Evolutionary conservation across 352 stramenopile genomes (phyloP).

Genomic region (Phytophthora agathidicida): DNA sequence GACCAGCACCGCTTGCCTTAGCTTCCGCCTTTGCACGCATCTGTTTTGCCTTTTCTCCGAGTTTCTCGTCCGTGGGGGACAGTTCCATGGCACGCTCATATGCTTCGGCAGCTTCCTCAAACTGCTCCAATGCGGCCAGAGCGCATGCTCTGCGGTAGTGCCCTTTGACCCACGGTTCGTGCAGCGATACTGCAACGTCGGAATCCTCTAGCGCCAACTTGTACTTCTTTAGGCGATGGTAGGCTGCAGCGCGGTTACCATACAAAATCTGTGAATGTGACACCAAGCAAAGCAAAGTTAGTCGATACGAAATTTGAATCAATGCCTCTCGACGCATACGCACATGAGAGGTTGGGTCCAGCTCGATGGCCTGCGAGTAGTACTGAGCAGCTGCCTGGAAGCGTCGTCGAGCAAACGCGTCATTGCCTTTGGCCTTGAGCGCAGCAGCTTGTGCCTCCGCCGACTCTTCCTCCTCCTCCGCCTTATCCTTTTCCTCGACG

Average conservation of each 20-base stretch:
- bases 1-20: slow-evolving; percentile 8
- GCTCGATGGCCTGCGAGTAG: slow-evolving; percentile 90
- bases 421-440: slow-evolving; percentile 80
- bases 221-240: slow-evolving; percentile 77
- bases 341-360: slow-evolving; percentile 78
- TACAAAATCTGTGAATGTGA: slow-evolving; percentile 65
- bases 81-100: slow-evolving; percentile 76
- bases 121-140: slow-evolving; percentile 66
- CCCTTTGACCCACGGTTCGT: slow-evolving; percentile 87
- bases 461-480: slow-evolving; percentile 24
- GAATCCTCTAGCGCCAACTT: slow-evolving; percentile 69
- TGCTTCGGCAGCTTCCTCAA: slow-evolving; percentile 61
- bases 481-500: slow-evolving; percentile 38
- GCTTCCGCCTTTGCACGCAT: slow-evolving; percentile 55
- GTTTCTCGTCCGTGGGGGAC: slow-evolving; percentile 68
- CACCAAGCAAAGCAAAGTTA: slow-evolving; percentile 9
- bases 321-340: slow-evolving; percentile 1
- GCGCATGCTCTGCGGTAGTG: slow-evolving; percentile 80
- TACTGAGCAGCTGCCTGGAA: slow-evolving; percentile 82
- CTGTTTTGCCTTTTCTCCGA: slow-evolving; percentile 65
- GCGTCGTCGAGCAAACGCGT: slow-evolving; percentile 69
- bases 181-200: slow-evolving; percentile 59
- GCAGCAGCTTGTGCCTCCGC: slow-evolving; percentile 41
- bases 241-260: slow-evolving; percentile 81
- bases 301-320: background rate